A percentile compares a stretch with the other conserved stretches of the same genome.
phyloP scores from a whole-genome alignment of 345 rosid genomes.

The Eucalyptus polyanthemos region DNA sequence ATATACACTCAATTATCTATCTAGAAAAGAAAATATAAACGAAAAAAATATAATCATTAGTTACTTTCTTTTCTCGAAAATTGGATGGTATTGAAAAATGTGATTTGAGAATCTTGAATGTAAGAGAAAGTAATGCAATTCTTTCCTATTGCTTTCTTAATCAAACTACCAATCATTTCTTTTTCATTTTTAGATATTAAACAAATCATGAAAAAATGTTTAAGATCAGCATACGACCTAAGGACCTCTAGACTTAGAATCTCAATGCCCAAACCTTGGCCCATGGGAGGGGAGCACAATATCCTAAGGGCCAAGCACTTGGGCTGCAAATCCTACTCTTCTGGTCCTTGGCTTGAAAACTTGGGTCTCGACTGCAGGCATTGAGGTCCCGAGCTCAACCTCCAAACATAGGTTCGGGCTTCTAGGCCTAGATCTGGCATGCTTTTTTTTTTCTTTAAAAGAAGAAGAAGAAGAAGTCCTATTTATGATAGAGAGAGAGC shows the following conservation, averaged over 20 bases:
- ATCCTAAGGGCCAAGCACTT: neutral
- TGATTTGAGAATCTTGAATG: neutral
- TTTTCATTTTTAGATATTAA: neutral
- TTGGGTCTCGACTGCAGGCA: neutral
- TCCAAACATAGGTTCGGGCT: too few relatives aligned
- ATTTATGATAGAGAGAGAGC: neutral
- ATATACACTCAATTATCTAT: too few relatives aligned
- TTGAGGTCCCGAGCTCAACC: neutral
- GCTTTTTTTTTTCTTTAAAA: too few relatives aligned
- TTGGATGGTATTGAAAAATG: neutral
- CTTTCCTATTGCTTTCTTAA: neutral
- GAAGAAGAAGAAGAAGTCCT: too few relatives aligned
- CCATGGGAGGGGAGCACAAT: neutral
- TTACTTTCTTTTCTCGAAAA: neutral
- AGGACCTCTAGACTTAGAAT: neutral
- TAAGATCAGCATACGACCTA: neutral
- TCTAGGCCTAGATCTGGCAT: too few relatives aligned
- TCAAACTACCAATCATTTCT: neutral
- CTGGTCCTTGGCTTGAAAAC: neutral
- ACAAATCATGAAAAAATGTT: neutral
- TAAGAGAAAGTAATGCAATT: neutral
- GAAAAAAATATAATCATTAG: neutral
- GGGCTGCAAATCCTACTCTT: neutral
- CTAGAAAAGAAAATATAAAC: neutral
- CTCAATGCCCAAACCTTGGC: neutral